Evolutionary conservation across 2,329 filamentous ascomycete genomes (phyloP), one percentile per base, ranked within the genome.

Genomic region (Trichoderma harzianum): DNA sequence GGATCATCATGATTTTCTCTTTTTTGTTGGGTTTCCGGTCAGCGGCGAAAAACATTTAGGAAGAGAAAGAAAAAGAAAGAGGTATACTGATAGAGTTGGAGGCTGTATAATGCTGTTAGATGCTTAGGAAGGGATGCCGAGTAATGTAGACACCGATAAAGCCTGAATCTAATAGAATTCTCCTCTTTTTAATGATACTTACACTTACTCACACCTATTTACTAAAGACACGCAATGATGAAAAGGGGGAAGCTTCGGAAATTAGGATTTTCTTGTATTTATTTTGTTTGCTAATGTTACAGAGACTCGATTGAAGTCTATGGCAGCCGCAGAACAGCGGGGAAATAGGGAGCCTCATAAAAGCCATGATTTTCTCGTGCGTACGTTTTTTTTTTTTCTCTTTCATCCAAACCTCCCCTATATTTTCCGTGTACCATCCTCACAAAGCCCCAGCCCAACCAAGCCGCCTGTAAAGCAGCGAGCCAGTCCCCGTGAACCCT

Each of bases 301-400:
- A 80, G 74, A 79, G 78, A 80, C 78, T 73, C 73, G 74, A 74
- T 77, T 76, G 72, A 78, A 78, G 78, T 80, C 78, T 79, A 80
- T 78, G 75, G 76, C 75, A 78, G 75, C 75, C 74, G 76, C 72
- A 78, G 75, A 78, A 78, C 74, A 78, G 69, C 64, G 58, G 76
- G 58, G 76, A 72, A 75, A 72, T 73, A 60, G 47, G 63, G 69
- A 72, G 69, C 63, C 57, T 66, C 71, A 39, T 68, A 74, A 73
- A 75, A 69, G 74, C 69, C 75, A 74, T 76, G 72, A 65, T 74
- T 75, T 47, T 61, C 36, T 39, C 32, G 24, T 65, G 21, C 58
- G 30, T 39, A 28, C 18, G 24, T 30, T 39, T 47, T 43, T 43
- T 43, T 43, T 26, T n/a, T 43, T 43, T 43, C 39, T 71, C 32